Percentiles rank a stretch among this genome's conserved stretches.
Evolutionary conservation across 169 alveolate genomes (phyloP).

Genomic region (Plasmodium blacklocki): DNA sequence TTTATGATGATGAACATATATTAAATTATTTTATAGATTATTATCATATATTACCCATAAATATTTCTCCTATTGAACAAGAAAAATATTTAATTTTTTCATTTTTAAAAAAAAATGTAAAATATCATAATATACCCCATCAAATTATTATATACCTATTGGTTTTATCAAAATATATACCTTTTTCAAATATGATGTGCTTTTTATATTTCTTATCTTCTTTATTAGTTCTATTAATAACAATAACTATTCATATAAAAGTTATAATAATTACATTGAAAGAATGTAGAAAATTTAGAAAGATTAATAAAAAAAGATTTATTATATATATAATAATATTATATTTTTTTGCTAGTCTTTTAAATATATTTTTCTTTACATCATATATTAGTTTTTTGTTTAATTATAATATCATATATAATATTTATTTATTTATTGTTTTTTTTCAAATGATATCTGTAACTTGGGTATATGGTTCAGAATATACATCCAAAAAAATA

Average conservation of each 20-base stretch:
- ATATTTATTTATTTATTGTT: conserved; percentile 37
- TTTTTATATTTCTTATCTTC: conserved; percentile 51
- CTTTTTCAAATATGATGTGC: conserved; percentile 37
- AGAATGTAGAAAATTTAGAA: conserved; percentile 59
- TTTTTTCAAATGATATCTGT: conserved; percentile 27
- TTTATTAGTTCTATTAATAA: conserved; percentile 20
- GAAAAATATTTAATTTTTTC: neutral
- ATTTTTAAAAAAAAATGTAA: neutral
- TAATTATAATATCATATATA: conserved; percentile 4
- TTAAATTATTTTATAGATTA: neutral
- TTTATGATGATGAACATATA: neutral
- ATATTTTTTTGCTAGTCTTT: conserved; percentile 21
- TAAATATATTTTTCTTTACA: conserved; percentile 9
- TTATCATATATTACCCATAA: neutral
- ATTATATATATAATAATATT: conserved; percentile 27
- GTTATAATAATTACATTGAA: conserved; percentile 41
- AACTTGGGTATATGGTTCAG: conserved; percentile 57
- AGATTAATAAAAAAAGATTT: conserved; percentile 16
- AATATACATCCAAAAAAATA: conserved; percentile 1
- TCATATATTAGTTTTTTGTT: conserved; percentile 8
- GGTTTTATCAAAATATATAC: conserved; percentile 36
- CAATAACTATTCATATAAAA: conserved; percentile 55
- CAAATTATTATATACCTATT: conserved; percentile 22
- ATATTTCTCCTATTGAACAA: conserved; percentile 7
- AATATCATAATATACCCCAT: neutral